Base-by-base conservation (phyloP, 805 yeast genomes). In the Ogataea methanolica region DNA sequence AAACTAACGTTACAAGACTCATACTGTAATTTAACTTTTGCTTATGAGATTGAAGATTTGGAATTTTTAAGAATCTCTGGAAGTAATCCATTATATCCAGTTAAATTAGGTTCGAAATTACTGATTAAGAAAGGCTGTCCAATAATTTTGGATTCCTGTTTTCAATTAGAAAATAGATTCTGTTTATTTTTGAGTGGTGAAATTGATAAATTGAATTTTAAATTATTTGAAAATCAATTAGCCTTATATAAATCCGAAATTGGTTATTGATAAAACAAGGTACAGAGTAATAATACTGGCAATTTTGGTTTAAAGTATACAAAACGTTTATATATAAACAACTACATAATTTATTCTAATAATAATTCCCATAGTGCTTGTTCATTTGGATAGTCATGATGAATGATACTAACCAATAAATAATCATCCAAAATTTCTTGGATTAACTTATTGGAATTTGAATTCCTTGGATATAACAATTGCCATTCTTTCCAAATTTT, bases 401-500 rank as follows among this genome's bases (percentile, higher is more conserved):
- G 89, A 31, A 92, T 83, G 52, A 92, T 74, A 39, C 96, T 85
- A n/a, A 90, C 89, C 57, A 94, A 73, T 55, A 79, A 80, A 54
- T 85, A 87, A 44, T 80, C 75, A 36, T 80, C 74, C 61, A 82
- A 75, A 34, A 89, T 74, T 17, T 71, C 62, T 46, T 78, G 77
- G 53, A 94, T 75, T 56, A 92, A 74, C 42, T 78, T 68, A 59
- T 75, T 79, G n/a, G 90, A 70, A 23, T 68, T 68, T 14, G 82
- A 66, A 63, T 67, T 68, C 71, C 74, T 69, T 54, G 81, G 77
- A 63, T 90, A 94, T 47, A 94, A 73, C 53, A 84, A 75, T 42
- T 85, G 86, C 99, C 99, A 94, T 64, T 91, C 96, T 37, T 74
- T 68, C 94, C 97, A 88, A 50, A 94, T 85, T 48, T 80, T 76